A percentile compares a stretch with the other conserved stretches of the same genome.
These are phyloP conservation scores for Aspergillus udagawae DNA, from an alignment of 2,329 filamentous ascomycete species.

Conservation along the genomic window DNA sequence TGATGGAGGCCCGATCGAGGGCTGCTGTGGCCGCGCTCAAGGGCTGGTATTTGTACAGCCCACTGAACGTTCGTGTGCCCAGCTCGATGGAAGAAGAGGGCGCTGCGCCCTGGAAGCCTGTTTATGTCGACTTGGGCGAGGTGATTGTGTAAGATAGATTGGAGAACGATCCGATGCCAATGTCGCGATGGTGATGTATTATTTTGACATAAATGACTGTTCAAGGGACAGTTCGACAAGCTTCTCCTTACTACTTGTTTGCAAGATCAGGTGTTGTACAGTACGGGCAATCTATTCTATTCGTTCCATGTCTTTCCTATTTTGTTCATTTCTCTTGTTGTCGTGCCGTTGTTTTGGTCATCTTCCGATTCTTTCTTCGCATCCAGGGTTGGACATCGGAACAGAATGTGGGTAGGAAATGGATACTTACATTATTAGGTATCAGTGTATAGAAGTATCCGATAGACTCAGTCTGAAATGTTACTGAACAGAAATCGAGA, in stretches of 20 bases:
- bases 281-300: constrained; percentile 35
- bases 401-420: not conserved
- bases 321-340: constrained; percentile 15
- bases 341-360: constrained; percentile 10
- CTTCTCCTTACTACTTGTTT: constrained; percentile 22
- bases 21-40: constrained; percentile 84
- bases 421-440: constrained; percentile 8
- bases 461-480: not conserved
- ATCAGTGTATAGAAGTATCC: not conserved
- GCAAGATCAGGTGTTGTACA: constrained; percentile 36
- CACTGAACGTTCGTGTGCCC: constrained; percentile 61
- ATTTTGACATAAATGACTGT: constrained; percentile 10
- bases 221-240: constrained; percentile 7
- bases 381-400: not conserved
- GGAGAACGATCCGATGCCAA: not conserved
- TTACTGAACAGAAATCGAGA: not conserved
- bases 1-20: constrained; percentile 71
- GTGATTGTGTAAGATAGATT: constrained; percentile 50
- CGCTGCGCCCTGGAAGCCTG: constrained; percentile 62
- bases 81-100: constrained; percentile 64
- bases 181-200: constrained; percentile 13
- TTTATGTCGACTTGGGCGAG: constrained; percentile 68
- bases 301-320: constrained; percentile 29
- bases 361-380: constrained; percentile 11
- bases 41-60: constrained; percentile 94